Conservation (phyloP, 73 alveolate genomes). For the Stentor roeselii region DNA sequence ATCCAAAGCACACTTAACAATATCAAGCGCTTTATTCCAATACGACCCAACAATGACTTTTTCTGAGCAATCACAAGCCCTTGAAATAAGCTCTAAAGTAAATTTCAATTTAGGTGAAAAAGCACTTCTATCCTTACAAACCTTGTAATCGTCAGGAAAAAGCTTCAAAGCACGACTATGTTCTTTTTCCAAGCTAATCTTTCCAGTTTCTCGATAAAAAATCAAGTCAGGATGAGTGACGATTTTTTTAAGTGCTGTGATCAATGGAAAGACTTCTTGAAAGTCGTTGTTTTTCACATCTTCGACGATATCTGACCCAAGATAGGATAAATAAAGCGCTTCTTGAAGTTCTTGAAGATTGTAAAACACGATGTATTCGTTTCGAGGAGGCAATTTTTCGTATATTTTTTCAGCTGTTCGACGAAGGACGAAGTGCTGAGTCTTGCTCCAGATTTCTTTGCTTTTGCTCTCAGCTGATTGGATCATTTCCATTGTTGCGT, state of each 20-base stretch:
- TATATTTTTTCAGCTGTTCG: slow-evolving; percentile 86
- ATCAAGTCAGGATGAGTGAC: slow-evolving; percentile 50
- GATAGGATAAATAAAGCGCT: slow-evolving; percentile 76
- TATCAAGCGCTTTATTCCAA: slow-evolving; percentile 38
- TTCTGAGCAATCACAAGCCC: not conserved
- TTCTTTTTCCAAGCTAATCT: not conserved
- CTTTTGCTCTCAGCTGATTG: slow-evolving; percentile 40
- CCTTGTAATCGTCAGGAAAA: not conserved
- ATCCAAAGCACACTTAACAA: not conserved
- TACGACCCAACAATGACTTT: slow-evolving; percentile 33
- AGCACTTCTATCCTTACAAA: not conserved
- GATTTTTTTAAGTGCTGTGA: slow-evolving; percentile 38
- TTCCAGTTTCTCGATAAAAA: slow-evolving; percentile 30
- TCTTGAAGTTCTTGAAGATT: slow-evolving; percentile 81
- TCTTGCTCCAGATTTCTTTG: slow-evolving; percentile 33
- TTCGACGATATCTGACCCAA: slow-evolving; percentile 8
- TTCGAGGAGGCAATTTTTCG: slow-evolving; percentile 80
- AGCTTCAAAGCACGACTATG: not conserved
- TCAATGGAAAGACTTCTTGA: not conserved
- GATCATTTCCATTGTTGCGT: slow-evolving; percentile 29
- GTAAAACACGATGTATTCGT: slow-evolving; percentile 84
- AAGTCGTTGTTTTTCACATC: slow-evolving; percentile 18
- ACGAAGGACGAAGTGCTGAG: slow-evolving; percentile 78
- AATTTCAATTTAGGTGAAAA: not conserved
- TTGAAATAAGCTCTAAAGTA: not conserved